Evolutionary conservation across 805 yeast species (phyloP).

Genomic region (Tetrapisispora namnaoensis): DNA sequence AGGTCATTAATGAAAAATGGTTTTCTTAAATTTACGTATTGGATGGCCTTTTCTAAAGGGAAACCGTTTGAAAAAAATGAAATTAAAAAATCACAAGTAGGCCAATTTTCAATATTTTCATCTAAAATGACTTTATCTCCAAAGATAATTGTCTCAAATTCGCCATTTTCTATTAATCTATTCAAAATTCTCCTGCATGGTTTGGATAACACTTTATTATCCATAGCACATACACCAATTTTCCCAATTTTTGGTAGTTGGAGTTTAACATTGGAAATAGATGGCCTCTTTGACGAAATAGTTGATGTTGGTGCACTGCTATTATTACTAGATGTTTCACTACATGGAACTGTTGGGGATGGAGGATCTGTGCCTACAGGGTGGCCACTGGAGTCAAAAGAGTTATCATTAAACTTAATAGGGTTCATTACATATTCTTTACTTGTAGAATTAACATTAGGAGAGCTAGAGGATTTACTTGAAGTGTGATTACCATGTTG

Average conservation of each 20-base stretch:
- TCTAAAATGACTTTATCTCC: slow-evolving; percentile 96
- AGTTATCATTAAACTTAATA: background rate
- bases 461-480: background rate
- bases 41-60: slow-evolving; percentile 91
- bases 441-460: background rate
- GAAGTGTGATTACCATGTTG: slow-evolving; percentile 5
- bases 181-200: slow-evolving; percentile 90
- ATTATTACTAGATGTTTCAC: background rate
- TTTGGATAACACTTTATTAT: slow-evolving; percentile 87
- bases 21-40: slow-evolving; percentile 77
- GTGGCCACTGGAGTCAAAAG: background rate
- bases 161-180: slow-evolving; percentile 82
- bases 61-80: slow-evolving; percentile 93
- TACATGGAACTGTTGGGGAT: background rate
- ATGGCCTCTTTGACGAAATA: slow-evolving; percentile 23
- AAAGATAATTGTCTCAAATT: slow-evolving; percentile 91
- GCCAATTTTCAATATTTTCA: slow-evolving; percentile 94
- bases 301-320: slow-evolving; percentile 15
- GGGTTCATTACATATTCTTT: background rate
- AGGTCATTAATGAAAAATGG: slow-evolving; percentile 87
- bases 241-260: slow-evolving; percentile 71
- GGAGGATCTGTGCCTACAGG: background rate
- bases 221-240: slow-evolving; percentile 99
- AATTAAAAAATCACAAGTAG: slow-evolving; percentile 91
- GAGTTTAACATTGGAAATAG: slow-evolving; percentile 23